phyloP scores from a whole-genome alignment of 345 rosid species.

The Eucalyptus urophylla region DNA sequence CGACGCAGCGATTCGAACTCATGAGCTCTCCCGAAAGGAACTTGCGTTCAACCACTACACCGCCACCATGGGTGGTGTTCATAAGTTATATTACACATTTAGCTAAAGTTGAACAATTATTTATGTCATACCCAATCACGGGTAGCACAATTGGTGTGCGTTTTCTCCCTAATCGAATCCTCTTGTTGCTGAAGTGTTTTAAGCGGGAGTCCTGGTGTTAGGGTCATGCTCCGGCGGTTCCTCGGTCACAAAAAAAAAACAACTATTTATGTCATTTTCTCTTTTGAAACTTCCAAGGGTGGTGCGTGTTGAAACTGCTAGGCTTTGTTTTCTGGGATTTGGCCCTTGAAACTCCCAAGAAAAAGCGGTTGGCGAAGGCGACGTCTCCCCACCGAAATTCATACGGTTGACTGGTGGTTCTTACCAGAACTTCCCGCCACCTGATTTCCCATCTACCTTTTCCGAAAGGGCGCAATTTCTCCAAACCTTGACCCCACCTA shows the following conservation, averaged over 20 bases:
- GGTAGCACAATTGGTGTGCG: too few species aligned
- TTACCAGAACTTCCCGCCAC: neutral
- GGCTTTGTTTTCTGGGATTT: neutral
- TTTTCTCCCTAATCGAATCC: too few species aligned
- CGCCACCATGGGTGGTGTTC: neutral
- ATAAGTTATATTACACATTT: too few species aligned
- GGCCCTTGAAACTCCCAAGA: neutral
- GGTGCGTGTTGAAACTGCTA: neutral
- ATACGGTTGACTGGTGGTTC: neutral
- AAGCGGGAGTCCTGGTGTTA: too few species aligned
- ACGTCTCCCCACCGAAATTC: neutral
- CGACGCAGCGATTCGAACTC: too few species aligned
- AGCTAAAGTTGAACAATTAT: too few species aligned
- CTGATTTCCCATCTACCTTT: neutral
- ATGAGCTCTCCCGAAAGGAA: too few species aligned
- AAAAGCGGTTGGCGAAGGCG: neutral
- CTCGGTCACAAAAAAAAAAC: too few species aligned
- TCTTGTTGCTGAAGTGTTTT: too few species aligned
- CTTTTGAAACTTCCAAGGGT: neutral
- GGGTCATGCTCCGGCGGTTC: too few species aligned
- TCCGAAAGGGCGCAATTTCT: neutral
- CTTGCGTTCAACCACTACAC: too few species aligned
- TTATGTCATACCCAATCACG: too few species aligned
- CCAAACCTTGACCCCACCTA: neutral
- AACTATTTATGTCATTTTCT: neutral